Conservation (phyloP, 441 rosid genomes). For the Melastoma candidum region DNA sequence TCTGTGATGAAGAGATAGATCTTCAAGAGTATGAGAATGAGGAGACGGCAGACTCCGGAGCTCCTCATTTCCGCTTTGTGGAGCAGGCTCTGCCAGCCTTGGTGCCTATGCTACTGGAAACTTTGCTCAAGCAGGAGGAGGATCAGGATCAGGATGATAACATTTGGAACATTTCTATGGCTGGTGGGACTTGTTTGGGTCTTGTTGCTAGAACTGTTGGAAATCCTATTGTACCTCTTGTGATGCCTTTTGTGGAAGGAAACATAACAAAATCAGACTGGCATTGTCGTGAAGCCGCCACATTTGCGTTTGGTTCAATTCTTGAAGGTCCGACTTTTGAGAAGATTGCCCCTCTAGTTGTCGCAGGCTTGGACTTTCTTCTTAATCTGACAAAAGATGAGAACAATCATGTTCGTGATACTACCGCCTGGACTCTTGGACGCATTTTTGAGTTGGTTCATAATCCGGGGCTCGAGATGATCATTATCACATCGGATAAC, state of each 20-base stretch:
- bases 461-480: constrained; percentile 3
- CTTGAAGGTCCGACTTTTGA: constrained; percentile 82
- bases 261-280: constrained; percentile 69
- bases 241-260: constrained; percentile 81
- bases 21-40: constrained; percentile 55
- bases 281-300: constrained; percentile 88
- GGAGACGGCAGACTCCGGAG: constrained; percentile 52
- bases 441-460: constrained; percentile 16
- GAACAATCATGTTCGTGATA: constrained; percentile 14
- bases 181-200: constrained; percentile 92
- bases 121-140: constrained; percentile 80
- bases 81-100: constrained; percentile 69
- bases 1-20: constrained; percentile 94
- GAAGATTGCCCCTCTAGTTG: constrained; percentile 68
- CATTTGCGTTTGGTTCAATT: constrained; percentile 90
- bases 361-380: constrained; percentile 33
- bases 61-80: constrained; percentile 48
- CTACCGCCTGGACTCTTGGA: constrained; percentile 14
- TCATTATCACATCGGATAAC: constrained; percentile 48
- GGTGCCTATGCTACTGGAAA: constrained; percentile 73
- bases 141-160: constrained; percentile 87
- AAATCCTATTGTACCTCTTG: constrained; percentile 73
- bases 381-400: constrained; percentile 18
- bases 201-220: constrained; percentile 93
- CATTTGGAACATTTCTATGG: constrained; percentile 88